These are phyloP conservation scores for Alloascoidea africana DNA, from an alignment of 805 yeast genomes.

Conservation along the genomic window DNA sequence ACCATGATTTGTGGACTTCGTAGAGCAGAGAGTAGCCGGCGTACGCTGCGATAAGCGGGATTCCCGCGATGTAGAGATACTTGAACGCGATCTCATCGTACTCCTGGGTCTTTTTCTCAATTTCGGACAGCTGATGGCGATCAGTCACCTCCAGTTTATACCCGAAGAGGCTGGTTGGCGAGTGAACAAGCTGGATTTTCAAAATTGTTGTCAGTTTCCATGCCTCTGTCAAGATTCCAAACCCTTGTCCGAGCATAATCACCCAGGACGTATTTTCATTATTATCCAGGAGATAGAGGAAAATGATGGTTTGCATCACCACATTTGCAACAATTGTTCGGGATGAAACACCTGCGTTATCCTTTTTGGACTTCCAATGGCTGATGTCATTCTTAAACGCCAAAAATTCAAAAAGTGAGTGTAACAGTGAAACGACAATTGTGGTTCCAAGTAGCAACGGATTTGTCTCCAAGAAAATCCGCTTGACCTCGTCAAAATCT, in stretches of 20 bases:
- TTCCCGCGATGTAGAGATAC: slow-evolving; percentile 20
- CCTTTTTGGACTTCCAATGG: slow-evolving; percentile 24
- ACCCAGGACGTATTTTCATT: slow-evolving; percentile 23
- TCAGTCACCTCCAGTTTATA: slow-evolving; percentile 15
- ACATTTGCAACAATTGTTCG: slow-evolving; percentile 24
- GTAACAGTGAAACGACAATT: slow-evolving; percentile 18
- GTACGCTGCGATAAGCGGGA: slow-evolving; percentile 21
- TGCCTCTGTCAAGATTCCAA: slow-evolving; percentile 24
- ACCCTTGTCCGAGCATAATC: slow-evolving; percentile 21
- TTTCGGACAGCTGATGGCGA: slow-evolving; percentile 20
- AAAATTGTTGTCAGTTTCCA: slow-evolving; percentile 26
- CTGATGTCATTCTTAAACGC: slow-evolving; percentile 27
- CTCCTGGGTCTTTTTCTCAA: slow-evolving; percentile 23
- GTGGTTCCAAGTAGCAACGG: slow-evolving; percentile 20
- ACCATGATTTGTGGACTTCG: slow-evolving; percentile 26
- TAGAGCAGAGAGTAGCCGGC: slow-evolving; percentile 22
- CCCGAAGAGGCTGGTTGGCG: slow-evolving; percentile 9
- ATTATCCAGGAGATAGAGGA: slow-evolving; percentile 22
- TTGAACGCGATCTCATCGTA: slow-evolving; percentile 25
- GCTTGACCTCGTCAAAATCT: slow-evolving; percentile 22
- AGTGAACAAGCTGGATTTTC: slow-evolving; percentile 14
- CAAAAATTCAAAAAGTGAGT: slow-evolving; percentile 22
- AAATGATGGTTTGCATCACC: slow-evolving; percentile 22
- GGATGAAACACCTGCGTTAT: slow-evolving; percentile 23
- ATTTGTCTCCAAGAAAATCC: slow-evolving; percentile 21